These are phyloP conservation scores for Leccinum fibrillosum DNA, from an alignment of 768 basidiomycete genomes.

Conservation along the genomic window DNA sequence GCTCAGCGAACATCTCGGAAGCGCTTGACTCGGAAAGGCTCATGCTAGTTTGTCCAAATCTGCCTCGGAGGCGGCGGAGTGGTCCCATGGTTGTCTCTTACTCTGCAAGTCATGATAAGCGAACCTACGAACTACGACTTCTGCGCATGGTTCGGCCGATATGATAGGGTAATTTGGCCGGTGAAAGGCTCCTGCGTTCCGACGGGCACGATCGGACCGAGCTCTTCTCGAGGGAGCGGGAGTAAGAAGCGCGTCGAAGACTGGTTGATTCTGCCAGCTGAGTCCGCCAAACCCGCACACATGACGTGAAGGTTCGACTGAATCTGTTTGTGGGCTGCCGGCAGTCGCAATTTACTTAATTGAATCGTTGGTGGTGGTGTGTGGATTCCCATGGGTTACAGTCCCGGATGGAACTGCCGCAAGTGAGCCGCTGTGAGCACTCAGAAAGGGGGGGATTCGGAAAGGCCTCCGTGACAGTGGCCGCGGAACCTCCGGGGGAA, in stretches of 20 bases:
- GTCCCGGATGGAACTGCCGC: background rate
- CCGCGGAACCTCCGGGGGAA: background rate
- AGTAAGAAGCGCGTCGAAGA: background rate
- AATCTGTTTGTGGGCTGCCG: background rate
- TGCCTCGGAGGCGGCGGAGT: background rate
- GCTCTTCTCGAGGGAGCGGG: background rate
- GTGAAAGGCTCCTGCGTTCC: background rate
- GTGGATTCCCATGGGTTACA: background rate
- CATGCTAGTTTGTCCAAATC: background rate
- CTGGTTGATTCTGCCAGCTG: background rate
- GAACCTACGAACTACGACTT: background rate
- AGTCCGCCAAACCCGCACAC: background rate
- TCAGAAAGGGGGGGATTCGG: background rate
- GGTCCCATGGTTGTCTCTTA: background rate
- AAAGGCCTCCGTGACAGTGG: background rate
- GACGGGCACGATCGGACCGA: background rate
- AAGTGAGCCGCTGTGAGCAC: slow-evolving; percentile 2
- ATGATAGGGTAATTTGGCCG: background rate
- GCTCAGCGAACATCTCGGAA: background rate
- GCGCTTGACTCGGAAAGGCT: background rate
- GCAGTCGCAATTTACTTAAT: background rate
- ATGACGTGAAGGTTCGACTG: background rate
- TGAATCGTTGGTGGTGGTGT: background rate
- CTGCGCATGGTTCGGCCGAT: background rate
- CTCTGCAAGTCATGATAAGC: background rate